Conservation (phyloP, 2,329 filamentous ascomycete genomes). For the Claviceps sp. region DNA sequence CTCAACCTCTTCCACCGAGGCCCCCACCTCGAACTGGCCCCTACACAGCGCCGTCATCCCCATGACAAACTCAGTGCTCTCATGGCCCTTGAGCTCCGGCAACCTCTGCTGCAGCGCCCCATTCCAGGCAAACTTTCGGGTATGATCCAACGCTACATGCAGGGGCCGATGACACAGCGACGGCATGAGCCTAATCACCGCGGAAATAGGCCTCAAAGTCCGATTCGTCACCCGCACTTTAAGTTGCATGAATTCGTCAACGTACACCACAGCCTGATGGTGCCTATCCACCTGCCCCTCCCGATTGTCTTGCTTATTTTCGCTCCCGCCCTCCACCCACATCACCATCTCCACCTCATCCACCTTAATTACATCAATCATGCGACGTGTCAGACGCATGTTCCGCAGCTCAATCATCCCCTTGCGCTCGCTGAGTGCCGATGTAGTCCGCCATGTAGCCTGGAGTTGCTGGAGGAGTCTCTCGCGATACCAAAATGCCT, state of each 20-base stretch:
- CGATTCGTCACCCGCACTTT: constrained; percentile 63
- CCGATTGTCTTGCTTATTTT: neutral
- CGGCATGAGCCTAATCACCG: constrained; percentile 65
- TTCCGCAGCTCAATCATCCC: constrained; percentile 66
- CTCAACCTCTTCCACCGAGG: constrained; percentile 67
- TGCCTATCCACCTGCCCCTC: neutral
- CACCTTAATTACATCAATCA: constrained; percentile 72
- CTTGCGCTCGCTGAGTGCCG: constrained; percentile 31
- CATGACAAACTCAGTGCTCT: constrained; percentile 46
- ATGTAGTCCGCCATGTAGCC: constrained; percentile 55
- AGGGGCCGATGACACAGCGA: constrained; percentile 59
- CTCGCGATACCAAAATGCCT: constrained; percentile 87
- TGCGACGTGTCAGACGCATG: constrained; percentile 58
- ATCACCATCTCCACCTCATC: constrained; percentile 60
- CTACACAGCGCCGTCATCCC: constrained; percentile 64
- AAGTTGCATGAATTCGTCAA: constrained; percentile 51
- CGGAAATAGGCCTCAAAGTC: constrained; percentile 50
- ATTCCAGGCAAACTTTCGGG: constrained; percentile 72
- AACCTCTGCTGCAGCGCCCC: constrained; percentile 68
- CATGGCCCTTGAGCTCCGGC: constrained; percentile 45
- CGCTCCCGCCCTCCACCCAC: constrained; percentile 14
- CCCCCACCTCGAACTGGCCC: constrained; percentile 72
- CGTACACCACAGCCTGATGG: constrained; percentile 15
- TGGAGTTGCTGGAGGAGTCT: constrained; percentile 58
- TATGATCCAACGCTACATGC: constrained; percentile 64